Evolutionary conservation across 2,329 filamentous ascomycete species (phyloP).

Genomic region (Beauveria asiatica): DNA sequence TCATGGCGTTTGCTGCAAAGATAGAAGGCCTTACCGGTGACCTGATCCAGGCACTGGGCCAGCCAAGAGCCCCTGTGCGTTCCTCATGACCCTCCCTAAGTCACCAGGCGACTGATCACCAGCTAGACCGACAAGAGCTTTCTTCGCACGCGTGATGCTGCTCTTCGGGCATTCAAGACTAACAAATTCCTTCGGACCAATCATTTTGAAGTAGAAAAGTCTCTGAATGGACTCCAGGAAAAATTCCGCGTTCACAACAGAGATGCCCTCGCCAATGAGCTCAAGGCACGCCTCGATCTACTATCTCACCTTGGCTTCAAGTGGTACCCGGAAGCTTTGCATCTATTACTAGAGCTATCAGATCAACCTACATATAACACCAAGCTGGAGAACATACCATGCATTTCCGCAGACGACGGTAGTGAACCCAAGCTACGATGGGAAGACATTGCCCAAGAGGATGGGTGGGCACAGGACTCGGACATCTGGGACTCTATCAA

Average conservation of each 20-base stretch:
- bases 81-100: conserved; percentile 1
- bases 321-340: conserved; percentile 72
- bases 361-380: conserved; percentile 69
- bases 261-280: conserved; percentile 68
- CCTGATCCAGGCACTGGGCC: conserved; percentile 55
- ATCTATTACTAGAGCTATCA: conserved; percentile 71
- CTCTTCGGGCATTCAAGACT: conserved; percentile 42
- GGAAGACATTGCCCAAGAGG: conserved; percentile 70
- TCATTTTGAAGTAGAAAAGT: conserved; percentile 61
- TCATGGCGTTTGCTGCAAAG: conserved; percentile 64
- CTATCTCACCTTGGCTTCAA: conserved; percentile 46
- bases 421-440: conserved; percentile 53
- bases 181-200: conserved; percentile 59
- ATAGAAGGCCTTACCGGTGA: conserved; percentile 60
- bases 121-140: conserved; percentile 28
- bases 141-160: conserved; percentile 37
- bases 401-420: conserved; percentile 35
- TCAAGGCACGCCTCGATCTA: conserved; percentile 50
- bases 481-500: conserved; percentile 64
- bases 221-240: conserved; percentile 68
- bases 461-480: conserved; percentile 60
- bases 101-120: conserved; percentile 5
- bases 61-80: conserved; percentile 35
- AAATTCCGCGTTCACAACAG: conserved; percentile 74
- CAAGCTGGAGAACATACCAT: conserved; percentile 53